Conservation (phyloP, 148 eudicot genomes). For the Heliamphora exappendiculata region DNA sequence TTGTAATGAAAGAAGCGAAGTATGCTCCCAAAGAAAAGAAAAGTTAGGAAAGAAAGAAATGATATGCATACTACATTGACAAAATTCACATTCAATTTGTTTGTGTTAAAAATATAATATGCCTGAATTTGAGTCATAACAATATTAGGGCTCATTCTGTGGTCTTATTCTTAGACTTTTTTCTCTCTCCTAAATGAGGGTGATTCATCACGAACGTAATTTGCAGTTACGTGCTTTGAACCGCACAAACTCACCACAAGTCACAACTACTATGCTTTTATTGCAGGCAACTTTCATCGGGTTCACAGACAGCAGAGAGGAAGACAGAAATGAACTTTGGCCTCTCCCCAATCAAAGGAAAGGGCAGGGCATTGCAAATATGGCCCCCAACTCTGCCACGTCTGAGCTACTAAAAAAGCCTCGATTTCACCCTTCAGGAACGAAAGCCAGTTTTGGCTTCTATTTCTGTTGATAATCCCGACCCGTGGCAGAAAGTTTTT, state of each 20-base stretch:
- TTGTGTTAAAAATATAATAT: neutral
- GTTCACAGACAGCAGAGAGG: constrained; percentile 10
- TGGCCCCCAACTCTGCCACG: constrained; percentile 12
- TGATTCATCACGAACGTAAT: neutral
- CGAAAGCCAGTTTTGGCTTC: constrained; percentile 41
- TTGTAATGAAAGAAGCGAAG: neutral
- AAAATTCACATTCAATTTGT: neutral
- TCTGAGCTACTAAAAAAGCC: constrained; percentile 28
- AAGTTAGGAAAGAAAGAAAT: neutral
- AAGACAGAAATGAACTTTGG: constrained; percentile 13
- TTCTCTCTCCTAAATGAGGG: neutral
- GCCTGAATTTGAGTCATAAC: neutral
- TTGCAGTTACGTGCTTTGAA: neutral
- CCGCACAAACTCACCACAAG: neutral
- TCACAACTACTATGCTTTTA: neutral
- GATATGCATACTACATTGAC: too few relatives aligned
- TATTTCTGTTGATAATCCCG: constrained; percentile 42
- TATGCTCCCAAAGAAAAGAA: neutral
- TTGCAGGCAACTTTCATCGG: constrained; percentile 11
- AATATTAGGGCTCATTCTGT: neutral
- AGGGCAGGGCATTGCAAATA: constrained; percentile 18
- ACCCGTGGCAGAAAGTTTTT: constrained; percentile 20
- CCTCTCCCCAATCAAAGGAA: constrained; percentile 21
- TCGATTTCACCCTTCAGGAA: constrained; percentile 18
- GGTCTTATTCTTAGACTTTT: neutral